Percentiles rank a stretch among this genome's conserved stretches.
Conservation (phyloP, 1,139 yeast species). For the Candida buenavistaensis region DNA sequence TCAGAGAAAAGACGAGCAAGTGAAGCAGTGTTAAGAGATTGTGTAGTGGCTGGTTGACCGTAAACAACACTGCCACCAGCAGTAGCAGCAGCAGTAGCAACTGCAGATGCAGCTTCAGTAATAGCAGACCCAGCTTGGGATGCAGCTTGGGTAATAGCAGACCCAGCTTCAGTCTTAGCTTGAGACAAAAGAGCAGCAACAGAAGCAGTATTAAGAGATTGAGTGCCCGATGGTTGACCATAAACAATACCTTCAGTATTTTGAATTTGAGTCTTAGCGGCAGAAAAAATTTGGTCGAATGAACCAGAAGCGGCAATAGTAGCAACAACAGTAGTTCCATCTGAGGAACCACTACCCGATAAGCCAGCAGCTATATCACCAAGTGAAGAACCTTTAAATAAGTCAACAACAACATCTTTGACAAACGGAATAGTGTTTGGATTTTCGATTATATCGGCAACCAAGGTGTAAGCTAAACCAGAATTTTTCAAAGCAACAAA, state of each 20-base stretch:
- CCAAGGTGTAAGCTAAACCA: constrained; percentile 31
- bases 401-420: constrained; percentile 22
- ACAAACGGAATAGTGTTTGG: constrained; percentile 30
- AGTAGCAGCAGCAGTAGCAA: constrained; percentile 5
- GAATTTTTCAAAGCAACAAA: constrained; percentile 36
- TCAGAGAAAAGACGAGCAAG: constrained; percentile 8
- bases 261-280: constrained; percentile 1
- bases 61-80: too few species aligned
- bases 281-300: constrained; percentile 1
- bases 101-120: too few species aligned
- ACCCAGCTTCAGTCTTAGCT: constrained; percentile 7
- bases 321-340: constrained; percentile 6
- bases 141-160: too few species aligned
- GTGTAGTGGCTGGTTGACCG: constrained; percentile 1
- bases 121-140: too few species aligned
- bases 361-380: constrained; percentile 6
- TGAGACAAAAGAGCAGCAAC: constrained; percentile 8
- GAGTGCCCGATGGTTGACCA: constrained; percentile 1
- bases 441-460: constrained; percentile 28
- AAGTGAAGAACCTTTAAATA: constrained; percentile 14
- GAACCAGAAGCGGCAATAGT: constrained; percentile 4
- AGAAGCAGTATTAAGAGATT: constrained; percentile 7
- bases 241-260: constrained; percentile 5
- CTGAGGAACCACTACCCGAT: constrained; percentile 2
- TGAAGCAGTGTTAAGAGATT: constrained; percentile 7